These are phyloP conservation scores for Ceratocystis smalleyi DNA, from an alignment of 2,329 filamentous ascomycete genomes.

Conservation along the genomic window DNA sequence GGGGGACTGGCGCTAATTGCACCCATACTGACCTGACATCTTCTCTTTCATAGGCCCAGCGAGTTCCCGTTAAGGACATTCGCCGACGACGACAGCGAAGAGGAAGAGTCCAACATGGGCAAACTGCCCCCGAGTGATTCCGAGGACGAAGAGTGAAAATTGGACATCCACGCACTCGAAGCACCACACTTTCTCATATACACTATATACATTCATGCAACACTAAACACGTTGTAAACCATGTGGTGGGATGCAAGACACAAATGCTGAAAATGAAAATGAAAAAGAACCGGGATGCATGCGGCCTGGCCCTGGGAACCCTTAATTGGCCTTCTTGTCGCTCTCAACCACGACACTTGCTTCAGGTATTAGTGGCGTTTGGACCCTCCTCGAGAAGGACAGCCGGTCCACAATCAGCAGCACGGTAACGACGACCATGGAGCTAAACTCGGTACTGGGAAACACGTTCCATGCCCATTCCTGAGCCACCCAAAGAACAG, in stretches of 20 bases:
- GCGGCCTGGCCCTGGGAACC: background rate
- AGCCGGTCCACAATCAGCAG: slow-evolving; percentile 42
- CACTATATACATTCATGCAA: background rate
- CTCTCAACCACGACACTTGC: slow-evolving; percentile 19
- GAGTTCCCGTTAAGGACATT: slow-evolving; percentile 49
- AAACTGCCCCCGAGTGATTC: slow-evolving; percentile 74
- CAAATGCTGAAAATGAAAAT: background rate
- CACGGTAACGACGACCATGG: slow-evolving; percentile 49
- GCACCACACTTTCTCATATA: background rate
- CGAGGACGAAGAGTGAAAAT: slow-evolving; percentile 42
- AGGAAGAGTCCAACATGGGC: slow-evolving; percentile 65
- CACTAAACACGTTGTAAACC: background rate
- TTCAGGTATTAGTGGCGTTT: slow-evolving; percentile 16
- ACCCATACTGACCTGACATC: background rate
- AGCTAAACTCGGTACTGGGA: slow-evolving; percentile 52
- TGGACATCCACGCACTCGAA: background rate
- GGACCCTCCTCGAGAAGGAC: slow-evolving; percentile 11
- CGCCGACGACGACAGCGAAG: slow-evolving; percentile 34
- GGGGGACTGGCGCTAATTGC: background rate
- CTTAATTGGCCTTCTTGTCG: slow-evolving; percentile 23
- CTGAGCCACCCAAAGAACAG: slow-evolving; percentile 57
- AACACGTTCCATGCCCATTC: slow-evolving; percentile 93
- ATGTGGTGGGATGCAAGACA: background rate
- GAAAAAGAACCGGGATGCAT: background rate
- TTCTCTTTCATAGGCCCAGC: slow-evolving; percentile 36